Conservation (phyloP, 495 filamentous ascomycete species). For the Immersiella caudata region DNA sequence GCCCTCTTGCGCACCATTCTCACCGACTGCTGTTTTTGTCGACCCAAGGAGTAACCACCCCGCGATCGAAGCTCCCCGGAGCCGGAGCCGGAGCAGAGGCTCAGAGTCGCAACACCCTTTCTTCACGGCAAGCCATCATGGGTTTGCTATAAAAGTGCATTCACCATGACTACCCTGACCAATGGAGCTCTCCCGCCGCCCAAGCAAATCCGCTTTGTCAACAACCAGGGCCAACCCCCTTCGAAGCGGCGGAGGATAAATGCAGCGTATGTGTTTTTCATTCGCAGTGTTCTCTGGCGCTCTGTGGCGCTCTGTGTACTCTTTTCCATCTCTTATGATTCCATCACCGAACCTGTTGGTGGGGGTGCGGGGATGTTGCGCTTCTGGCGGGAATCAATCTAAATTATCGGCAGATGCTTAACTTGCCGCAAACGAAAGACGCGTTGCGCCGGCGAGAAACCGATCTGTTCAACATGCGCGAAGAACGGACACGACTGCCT, state of each 20-base stretch:
- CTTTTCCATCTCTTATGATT: slow-evolving; percentile 17
- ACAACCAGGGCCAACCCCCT: slow-evolving; percentile 78
- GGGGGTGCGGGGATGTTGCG: slow-evolving; percentile 15
- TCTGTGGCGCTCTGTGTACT: slow-evolving; percentile 26
- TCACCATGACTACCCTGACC: slow-evolving; percentile 47
- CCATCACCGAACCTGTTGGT: background rate
- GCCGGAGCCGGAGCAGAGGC: slow-evolving; percentile 11
- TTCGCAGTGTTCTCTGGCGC: background rate
- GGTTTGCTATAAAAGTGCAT: slow-evolving; percentile 33
- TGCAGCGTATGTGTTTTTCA: slow-evolving; percentile 65
- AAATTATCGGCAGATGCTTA: slow-evolving; percentile 58
- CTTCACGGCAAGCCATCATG: slow-evolving; percentile 32
- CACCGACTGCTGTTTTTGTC: slow-evolving; percentile 21
- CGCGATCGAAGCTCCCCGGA: slow-evolving; percentile 19
- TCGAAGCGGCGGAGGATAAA: slow-evolving; percentile 80
- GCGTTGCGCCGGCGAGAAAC: slow-evolving; percentile 77
- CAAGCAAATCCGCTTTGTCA: slow-evolving; percentile 74
- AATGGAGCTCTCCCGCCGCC: slow-evolving; percentile 48
- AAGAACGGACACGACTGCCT: slow-evolving; percentile 74
- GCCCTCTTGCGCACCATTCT: slow-evolving; percentile 10
- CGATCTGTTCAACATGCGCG: slow-evolving; percentile 72
- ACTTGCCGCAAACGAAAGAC: slow-evolving; percentile 85
- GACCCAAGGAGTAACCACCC: slow-evolving; percentile 6
- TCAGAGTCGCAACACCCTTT: slow-evolving; percentile 13
- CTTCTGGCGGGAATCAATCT: slow-evolving; percentile 25